phyloP scores from a whole-genome alignment of 148 eudicot genomes.

The Chenopodium suecicum region DNA sequence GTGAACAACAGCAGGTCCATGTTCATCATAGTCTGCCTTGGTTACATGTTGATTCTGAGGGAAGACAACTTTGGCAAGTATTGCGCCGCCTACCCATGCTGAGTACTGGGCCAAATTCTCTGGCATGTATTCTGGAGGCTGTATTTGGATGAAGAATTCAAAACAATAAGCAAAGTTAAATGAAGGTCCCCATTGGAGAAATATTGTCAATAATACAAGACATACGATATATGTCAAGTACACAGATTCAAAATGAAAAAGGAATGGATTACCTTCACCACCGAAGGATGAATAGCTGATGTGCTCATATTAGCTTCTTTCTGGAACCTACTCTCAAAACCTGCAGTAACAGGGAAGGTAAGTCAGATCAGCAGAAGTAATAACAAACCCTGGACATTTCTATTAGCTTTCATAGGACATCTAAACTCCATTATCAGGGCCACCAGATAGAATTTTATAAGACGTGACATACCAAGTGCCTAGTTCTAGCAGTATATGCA shows the following conservation, averaged over 20 bases:
- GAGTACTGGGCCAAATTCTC: conserved; percentile 70
- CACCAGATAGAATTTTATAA: not conserved
- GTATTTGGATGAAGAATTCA: conserved; percentile 16
- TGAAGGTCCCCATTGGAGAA: not conserved
- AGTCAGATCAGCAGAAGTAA: not conserved
- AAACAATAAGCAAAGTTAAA: not conserved
- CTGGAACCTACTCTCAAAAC: conserved; percentile 94
- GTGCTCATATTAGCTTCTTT: conserved; percentile 85
- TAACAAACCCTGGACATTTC: no score
- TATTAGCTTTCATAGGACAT: not conserved
- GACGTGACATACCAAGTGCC: not conserved
- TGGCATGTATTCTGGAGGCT: conserved; percentile 99
- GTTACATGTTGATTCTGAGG: conserved; percentile 98
- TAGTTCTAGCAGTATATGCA: not conserved
- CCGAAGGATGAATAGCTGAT: conserved; percentile 88
- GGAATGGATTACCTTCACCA: conserved; percentile 66
- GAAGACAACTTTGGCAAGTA: conserved; percentile 97
- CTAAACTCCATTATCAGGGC: not conserved
- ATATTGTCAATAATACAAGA: not conserved
- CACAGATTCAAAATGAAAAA: not conserved
- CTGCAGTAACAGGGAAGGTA: conserved; percentile 34
- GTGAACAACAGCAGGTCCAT: conserved; percentile 90
- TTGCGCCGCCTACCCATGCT: conserved; percentile 97
- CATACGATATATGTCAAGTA: not conserved
- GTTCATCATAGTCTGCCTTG: conserved; percentile 90